Conservation (phyloP, 768 basidiomycete genomes). For the Lactifluus hygrophoroides region DNA sequence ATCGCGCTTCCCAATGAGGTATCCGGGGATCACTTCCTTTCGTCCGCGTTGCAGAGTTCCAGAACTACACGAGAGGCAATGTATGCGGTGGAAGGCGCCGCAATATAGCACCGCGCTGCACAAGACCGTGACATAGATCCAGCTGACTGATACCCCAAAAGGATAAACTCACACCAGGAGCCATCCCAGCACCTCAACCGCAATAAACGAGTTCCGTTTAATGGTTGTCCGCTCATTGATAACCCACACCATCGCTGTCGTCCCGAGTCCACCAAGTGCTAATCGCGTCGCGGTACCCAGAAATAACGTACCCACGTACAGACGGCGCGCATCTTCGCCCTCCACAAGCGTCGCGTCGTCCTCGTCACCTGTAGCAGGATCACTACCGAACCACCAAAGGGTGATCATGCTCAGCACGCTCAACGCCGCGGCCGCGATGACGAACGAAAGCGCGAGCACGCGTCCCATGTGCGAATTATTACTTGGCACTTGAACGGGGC, state of each 20-base stretch:
- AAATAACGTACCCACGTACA: neutral
- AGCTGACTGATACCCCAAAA: neutral
- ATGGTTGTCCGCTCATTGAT: conserved; percentile 1
- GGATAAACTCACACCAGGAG: conserved; percentile 13
- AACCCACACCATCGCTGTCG: conserved; percentile 11
- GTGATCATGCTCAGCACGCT: conserved; percentile 10
- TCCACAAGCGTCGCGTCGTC: conserved; percentile 14
- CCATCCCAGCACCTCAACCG: conserved; percentile 17
- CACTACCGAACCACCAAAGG: conserved; percentile 2
- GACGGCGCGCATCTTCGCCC: neutral
- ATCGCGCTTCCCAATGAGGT: neutral
- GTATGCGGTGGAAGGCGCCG: conserved; percentile 7
- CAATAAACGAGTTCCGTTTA: conserved; percentile 8
- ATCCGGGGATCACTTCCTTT: neutral
- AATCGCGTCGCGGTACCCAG: conserved; percentile 7
- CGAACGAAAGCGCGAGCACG: conserved; percentile 11
- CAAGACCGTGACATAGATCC: neutral
- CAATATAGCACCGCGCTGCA: conserved; percentile 8
- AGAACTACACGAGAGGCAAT: neutral
- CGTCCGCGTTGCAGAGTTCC: neutral
- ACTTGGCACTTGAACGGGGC: neutral
- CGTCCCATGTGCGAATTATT: neutral
- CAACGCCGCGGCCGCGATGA: conserved; percentile 1
- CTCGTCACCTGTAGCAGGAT: neutral
- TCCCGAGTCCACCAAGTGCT: conserved; percentile 13